Evolutionary conservation across 1,284 basidiomycete species (phyloP).

Genomic region (Phellopilus nigrolimitatus): DNA sequence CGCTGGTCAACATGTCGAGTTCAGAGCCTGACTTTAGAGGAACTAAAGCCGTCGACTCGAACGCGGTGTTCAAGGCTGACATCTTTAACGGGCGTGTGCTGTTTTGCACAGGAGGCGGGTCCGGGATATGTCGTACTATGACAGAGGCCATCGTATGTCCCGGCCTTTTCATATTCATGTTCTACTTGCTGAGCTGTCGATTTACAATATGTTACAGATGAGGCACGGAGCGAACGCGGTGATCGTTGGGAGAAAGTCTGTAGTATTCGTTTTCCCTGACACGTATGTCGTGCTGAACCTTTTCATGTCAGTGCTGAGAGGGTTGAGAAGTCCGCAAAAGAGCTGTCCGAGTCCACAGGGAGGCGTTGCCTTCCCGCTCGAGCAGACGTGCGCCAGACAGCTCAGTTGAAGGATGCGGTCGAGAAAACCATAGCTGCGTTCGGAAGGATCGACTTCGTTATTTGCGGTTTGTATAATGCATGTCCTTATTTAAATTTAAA

Average conservation of each 20-base stretch:
- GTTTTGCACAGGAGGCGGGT: constrained; percentile 88
- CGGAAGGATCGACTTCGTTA: constrained; percentile 92
- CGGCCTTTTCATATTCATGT: constrained; percentile 6
- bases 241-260: constrained; percentile 85
- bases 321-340: constrained; percentile 48
- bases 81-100: constrained; percentile 92
- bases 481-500: constrained; percentile 10
- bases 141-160: constrained; percentile 68
- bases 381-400: constrained; percentile 81
- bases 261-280: constrained; percentile 20
- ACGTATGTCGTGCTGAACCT: not conserved
- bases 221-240: constrained; percentile 76
- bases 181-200: constrained; percentile 10
- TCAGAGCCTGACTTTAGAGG: not conserved
- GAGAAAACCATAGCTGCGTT: constrained; percentile 70
- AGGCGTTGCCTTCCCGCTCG: constrained; percentile 67
- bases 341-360: constrained; percentile 69
- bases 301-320: not conserved
- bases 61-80: constrained; percentile 66
- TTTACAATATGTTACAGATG: constrained; percentile 51
- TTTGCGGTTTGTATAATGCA: constrained; percentile 61
- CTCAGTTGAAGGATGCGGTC: constrained; percentile 74
- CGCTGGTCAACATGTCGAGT: not conserved
- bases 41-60: constrained; percentile 42
- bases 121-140: constrained; percentile 91